A percentile compares a stretch with the other conserved stretches of the same genome.
phyloP scores from a whole-genome alignment of 176 grass and related monocot genomes.

The Calamus simplicifolius region DNA sequence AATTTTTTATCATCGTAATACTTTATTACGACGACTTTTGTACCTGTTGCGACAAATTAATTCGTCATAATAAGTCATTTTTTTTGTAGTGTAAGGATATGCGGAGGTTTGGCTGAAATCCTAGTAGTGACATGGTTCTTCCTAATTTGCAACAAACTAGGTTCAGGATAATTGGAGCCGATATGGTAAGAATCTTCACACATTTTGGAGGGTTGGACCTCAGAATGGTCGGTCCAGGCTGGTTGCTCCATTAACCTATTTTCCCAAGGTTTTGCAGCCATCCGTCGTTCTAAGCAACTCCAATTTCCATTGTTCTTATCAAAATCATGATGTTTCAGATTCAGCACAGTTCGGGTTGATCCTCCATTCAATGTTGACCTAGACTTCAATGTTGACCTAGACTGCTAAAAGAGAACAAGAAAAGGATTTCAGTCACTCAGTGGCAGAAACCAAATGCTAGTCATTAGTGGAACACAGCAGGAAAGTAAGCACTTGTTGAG shows the following conservation, averaged over 20 bases:
- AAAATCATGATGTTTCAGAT: neutral
- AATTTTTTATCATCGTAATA: too few species aligned
- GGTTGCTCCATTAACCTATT: slow-evolving; percentile 9
- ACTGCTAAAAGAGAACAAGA: neutral
- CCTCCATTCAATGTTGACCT: neutral
- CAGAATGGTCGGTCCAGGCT: slow-evolving; percentile 1
- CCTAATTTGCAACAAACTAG: slow-evolving; percentile 47
- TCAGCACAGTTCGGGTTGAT: neutral
- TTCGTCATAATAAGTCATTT: too few species aligned
- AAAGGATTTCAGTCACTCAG: neutral
- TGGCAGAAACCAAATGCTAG: too few species aligned
- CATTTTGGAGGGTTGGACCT: slow-evolving; percentile 22
- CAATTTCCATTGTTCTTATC: slow-evolving; percentile 2
- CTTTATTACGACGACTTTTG: too few species aligned
- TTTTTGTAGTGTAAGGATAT: too few species aligned
- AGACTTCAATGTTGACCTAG: too few species aligned
- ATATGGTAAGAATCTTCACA: slow-evolving; percentile 34
- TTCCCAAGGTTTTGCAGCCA: slow-evolving; percentile 16
- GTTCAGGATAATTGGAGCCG: slow-evolving; percentile 35
- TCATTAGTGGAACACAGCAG: too few species aligned
- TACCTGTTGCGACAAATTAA: too few species aligned
- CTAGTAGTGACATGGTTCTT: slow-evolving; percentile 73
- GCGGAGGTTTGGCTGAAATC: slow-evolving; percentile 46
- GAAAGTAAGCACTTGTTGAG: slow-evolving; percentile 26
- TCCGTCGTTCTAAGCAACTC: slow-evolving; percentile 13